phyloP scores from a whole-genome alignment of 139 green algal species.

The Pseudopediastrum boryanum region DNA sequence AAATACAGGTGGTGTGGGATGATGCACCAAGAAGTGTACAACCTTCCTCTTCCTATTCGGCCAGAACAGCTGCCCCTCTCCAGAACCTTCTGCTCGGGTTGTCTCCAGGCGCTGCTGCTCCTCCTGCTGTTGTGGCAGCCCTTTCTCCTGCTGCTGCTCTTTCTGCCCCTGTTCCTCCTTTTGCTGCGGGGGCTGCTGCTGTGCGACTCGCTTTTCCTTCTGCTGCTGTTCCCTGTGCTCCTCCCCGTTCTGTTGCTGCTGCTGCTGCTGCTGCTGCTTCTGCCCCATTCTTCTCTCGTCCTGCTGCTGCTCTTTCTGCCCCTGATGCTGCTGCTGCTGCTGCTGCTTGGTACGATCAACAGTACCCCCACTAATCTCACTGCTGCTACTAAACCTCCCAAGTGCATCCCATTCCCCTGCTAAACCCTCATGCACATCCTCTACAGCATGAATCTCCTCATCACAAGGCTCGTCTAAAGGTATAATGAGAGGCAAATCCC shows the following conservation, averaged over 20 bases:
- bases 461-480: too few species aligned
- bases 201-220: background rate
- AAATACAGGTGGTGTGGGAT: slow-evolving; percentile 31
- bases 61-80: slow-evolving; percentile 1
- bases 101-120: background rate
- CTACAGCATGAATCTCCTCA: too few species aligned
- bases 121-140: slow-evolving; percentile 17
- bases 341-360: background rate
- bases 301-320: slow-evolving; percentile 5
- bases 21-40: slow-evolving; percentile 29
- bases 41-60: background rate
- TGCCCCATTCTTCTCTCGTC: background rate
- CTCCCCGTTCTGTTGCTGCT: background rate
- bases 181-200: background rate
- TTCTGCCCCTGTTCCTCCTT: slow-evolving; percentile 13
- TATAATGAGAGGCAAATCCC: slow-evolving; percentile 25
- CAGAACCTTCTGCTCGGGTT: background rate
- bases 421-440: too few species aligned
- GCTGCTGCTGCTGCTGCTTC: background rate
- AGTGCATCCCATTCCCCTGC: too few species aligned
- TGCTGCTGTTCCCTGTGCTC: background rate
- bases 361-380: too few species aligned
- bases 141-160: background rate
- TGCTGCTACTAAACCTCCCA: too few species aligned
- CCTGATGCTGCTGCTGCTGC: slow-evolving; percentile 31